Percentiles rank a stretch among this genome's conserved stretches.
These are phyloP conservation scores for Bothriochloa decipiens DNA, from an alignment of 176 grass and related monocot genomes.

Conservation along the genomic window DNA sequence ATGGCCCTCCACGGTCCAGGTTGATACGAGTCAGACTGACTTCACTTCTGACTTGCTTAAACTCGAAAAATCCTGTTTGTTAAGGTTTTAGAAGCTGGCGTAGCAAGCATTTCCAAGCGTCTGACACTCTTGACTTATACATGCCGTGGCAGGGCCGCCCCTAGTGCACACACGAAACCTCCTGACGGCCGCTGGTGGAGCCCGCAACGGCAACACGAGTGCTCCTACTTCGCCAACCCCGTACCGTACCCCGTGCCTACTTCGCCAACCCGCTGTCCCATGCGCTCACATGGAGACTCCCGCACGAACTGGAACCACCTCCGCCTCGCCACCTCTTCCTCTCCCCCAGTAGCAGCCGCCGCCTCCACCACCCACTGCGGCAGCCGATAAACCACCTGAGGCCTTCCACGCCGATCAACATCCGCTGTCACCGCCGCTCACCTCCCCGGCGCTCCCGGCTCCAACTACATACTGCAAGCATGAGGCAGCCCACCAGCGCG, in stretches of 20 bases:
- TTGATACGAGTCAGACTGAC: no score
- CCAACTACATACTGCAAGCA: slow-evolving; percentile 43
- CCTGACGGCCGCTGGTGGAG: slow-evolving; percentile 14
- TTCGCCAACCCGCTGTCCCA: slow-evolving; percentile 43
- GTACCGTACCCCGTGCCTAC: slow-evolving; percentile 28
- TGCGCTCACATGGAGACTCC: slow-evolving; percentile 71
- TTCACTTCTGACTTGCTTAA: no score
- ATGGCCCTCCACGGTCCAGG: no score
- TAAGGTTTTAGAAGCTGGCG: no score
- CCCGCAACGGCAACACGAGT: slow-evolving; percentile 31
- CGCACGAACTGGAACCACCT: slow-evolving; percentile 27
- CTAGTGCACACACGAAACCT: neutral
- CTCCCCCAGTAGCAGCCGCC: slow-evolving; percentile 30
- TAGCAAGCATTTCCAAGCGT: no score
- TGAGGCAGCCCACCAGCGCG: slow-evolving; percentile 63
- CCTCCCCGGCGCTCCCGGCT: slow-evolving; percentile 46
- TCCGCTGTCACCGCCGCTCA: slow-evolving; percentile 23
- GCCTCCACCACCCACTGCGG: neutral
- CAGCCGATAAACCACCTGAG: slow-evolving; percentile 26
- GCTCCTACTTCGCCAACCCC: neutral
- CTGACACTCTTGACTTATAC: no score
- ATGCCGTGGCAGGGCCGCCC: no score
- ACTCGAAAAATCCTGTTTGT: no score
- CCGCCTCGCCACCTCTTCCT: slow-evolving; percentile 23
- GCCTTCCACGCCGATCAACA: neutral